phyloP scores from a whole-genome alignment of 2,329 filamentous ascomycete species.

The Colletotrichum lindemuthianum region DNA sequence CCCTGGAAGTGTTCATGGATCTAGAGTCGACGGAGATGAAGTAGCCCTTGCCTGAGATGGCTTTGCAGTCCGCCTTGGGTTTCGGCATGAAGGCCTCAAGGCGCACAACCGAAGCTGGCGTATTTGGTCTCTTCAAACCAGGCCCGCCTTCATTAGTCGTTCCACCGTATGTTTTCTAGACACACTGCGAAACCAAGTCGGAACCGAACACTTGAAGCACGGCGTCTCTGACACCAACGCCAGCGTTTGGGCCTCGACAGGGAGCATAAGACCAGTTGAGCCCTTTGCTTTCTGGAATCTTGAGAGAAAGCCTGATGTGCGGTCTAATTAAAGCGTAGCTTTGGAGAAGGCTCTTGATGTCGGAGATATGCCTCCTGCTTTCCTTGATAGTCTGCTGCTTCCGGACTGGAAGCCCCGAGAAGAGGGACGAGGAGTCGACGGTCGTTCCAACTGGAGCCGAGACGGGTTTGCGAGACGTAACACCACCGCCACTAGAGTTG shows the following conservation, averaged over 20 bases:
- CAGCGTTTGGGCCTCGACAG: constrained; percentile 44
- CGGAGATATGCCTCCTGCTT: constrained; percentile 64
- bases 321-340: constrained; percentile 75
- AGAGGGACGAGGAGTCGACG: constrained; percentile 68
- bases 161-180: constrained; percentile 45
- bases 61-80: constrained; percentile 54
- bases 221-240: constrained; percentile 63
- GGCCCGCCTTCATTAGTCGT: neutral
- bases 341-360: constrained; percentile 69
- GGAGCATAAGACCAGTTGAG: constrained; percentile 72
- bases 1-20: constrained; percentile 66
- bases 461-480: constrained; percentile 47
- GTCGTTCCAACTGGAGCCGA: constrained; percentile 75
- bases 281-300: constrained; percentile 63
- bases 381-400: constrained; percentile 67
- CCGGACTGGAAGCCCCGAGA: constrained; percentile 71
- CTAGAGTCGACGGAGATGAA: constrained; percentile 77
- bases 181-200: constrained; percentile 64
- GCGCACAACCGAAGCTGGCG: constrained; percentile 41
- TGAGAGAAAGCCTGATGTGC: constrained; percentile 68
- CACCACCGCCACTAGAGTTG: constrained; percentile 51
- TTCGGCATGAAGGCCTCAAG: constrained; percentile 70
- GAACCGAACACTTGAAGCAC: constrained; percentile 70
- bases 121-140: constrained; percentile 19
- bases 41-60: constrained; percentile 57